phyloP scores from a whole-genome alignment of 768 basidiomycete species.

The Termitomyces sp. region DNA sequence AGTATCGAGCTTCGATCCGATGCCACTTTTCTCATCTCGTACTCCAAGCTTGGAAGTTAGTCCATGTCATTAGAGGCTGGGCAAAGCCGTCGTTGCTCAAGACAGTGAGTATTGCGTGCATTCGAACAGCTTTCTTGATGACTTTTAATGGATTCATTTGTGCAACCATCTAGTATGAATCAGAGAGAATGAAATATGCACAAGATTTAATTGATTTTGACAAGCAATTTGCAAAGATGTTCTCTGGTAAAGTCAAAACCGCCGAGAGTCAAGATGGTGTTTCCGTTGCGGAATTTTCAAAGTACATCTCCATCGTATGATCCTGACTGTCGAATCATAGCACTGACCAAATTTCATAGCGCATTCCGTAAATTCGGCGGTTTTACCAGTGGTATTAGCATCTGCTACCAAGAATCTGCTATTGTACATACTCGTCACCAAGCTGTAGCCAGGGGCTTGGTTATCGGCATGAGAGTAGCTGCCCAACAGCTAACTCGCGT shows the following conservation, averaged over 20 bases:
- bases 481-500: slow-evolving; percentile 47
- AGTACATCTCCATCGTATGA: slow-evolving; percentile 21
- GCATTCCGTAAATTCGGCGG: slow-evolving; percentile 51
- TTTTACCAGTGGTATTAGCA: slow-evolving; percentile 53
- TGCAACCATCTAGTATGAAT: slow-evolving; percentile 48
- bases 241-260: slow-evolving; percentile 60
- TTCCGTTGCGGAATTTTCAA: slow-evolving; percentile 49
- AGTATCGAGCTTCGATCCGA: not conserved
- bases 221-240: slow-evolving; percentile 58
- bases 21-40: not conserved
- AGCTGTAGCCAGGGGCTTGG: slow-evolving; percentile 33
- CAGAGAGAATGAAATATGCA: slow-evolving; percentile 64
- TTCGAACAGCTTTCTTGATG: not conserved
- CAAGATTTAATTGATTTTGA: slow-evolving; percentile 74
- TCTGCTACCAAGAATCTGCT: slow-evolving; percentile 46
- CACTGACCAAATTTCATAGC: slow-evolving; percentile 20
- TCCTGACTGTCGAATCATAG: not conserved
- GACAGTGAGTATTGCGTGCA: slow-evolving; percentile 35
- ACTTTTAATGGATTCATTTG: not conserved
- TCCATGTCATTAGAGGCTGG: slow-evolving; percentile 53
- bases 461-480: slow-evolving; percentile 49
- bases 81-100: slow-evolving; percentile 44
- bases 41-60: slow-evolving; percentile 55
- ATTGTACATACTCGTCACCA: slow-evolving; percentile 39
- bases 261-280: slow-evolving; percentile 34